Evolutionary conservation across 495 filamentous ascomycete species (phyloP).

Genomic region (Penicillium goetzii): DNA sequence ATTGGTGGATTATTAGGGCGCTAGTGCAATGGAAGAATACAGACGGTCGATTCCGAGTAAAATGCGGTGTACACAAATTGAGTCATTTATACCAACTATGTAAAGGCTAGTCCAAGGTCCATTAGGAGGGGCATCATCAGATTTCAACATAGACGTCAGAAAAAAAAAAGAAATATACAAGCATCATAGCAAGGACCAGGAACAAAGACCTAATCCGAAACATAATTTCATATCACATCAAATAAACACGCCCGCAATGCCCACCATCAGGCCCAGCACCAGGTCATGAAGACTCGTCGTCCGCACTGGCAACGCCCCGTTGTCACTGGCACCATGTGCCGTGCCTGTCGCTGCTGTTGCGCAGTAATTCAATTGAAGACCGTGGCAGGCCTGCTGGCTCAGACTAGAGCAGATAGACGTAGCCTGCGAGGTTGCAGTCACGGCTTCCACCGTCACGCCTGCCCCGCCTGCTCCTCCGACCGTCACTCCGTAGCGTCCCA

Average conservation of each 20-base stretch:
- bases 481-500: conserved; percentile 52
- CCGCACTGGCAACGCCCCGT: conserved; percentile 32
- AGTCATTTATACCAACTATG: conserved; percentile 5
- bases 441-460: conserved; percentile 67
- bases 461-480: conserved; percentile 49
- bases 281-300: conserved; percentile 45
- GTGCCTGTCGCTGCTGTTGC: conserved; percentile 41
- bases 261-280: conserved; percentile 46
- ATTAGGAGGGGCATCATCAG: background rate
- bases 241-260: conserved; percentile 49
- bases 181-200: background rate
- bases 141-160: conserved; percentile 2
- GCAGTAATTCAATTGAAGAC: conserved; percentile 59
- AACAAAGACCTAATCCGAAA: conserved; percentile 13
- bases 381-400: conserved; percentile 62
- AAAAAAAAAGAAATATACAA: conserved; percentile 1
- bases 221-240: conserved; percentile 35
- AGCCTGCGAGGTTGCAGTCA: conserved; percentile 54
- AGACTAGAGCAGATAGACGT: conserved; percentile 68
- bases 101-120: background rate
- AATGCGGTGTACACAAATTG: conserved; percentile 6
- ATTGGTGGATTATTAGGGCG: background rate
- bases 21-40: background rate
- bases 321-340: conserved; percentile 38
- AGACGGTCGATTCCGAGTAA: background rate